Base-by-base conservation (phyloP, 2,329 filamentous ascomycete genomes). In the Colletotrichum costaricense region DNA sequence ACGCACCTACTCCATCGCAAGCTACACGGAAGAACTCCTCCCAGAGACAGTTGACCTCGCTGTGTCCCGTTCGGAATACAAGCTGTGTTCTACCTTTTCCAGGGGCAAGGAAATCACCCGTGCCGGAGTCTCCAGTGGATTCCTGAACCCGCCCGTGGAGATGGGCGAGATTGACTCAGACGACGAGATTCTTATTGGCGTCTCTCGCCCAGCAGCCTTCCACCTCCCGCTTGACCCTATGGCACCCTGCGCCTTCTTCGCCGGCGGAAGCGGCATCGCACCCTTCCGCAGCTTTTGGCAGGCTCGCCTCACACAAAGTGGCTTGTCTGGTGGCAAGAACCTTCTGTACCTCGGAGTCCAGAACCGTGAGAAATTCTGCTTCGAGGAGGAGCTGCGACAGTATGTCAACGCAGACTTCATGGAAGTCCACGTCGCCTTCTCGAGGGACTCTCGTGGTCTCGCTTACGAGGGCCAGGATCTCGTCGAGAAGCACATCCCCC, bases 241-340 rank as follows among this genome's bases (percentile, higher is more conserved):
- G 55, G 86, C 86, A 0, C 88, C 87, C 0, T 88, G 87, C 26
- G 87, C 86, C 0, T 86, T 86, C 76, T 89, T 89, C 75, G 88
- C 88, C 0, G 87, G 88, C 9, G 88, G 87, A 0, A 88, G 86
- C 56, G 87, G 87, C 1, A 88, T 89, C 33, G 88, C 87, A 0
- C 87, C 87, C 0, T 89, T 89, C 79, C 82, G 87, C 4, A 86
- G 86, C 59, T 89, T 89, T 76, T 89, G 86, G 87, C 86, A 88
- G 76, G 81, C 85, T 14, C 84, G 87, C 0, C 80, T 82, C 7
- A 81, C 68, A 6, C 67, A 63, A 8, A 74, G 63, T 33, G 72
- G 81, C 6, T 78, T 81, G 0, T 79, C 82, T 0, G 83, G 86
- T 9, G 86, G 86, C 0, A 80, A 83, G 19, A 88, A 88, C 60